Conservation (phyloP, 2,329 filamentous ascomycete genomes). For the Neonectria sp. region DNA sequence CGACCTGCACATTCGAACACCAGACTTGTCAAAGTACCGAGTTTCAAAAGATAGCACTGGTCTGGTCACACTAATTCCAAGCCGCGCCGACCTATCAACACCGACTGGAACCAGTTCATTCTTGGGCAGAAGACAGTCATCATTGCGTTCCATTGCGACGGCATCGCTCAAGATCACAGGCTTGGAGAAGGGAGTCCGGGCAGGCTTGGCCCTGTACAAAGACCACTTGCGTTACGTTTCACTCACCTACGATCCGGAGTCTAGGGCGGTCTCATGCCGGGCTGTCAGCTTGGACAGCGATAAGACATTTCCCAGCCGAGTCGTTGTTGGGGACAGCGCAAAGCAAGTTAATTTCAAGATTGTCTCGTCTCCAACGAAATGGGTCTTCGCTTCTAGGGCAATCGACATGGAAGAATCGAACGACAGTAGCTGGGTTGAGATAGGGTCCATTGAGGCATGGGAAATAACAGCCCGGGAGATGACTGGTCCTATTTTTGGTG, state of each 20-base stretch:
- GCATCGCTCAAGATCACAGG: slow-evolving; percentile 12
- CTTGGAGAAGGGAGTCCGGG: slow-evolving; percentile 1
- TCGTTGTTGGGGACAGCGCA: not conserved
- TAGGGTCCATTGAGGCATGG: slow-evolving; percentile 19
- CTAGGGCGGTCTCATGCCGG: not conserved
- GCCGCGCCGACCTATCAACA: slow-evolving; percentile 12
- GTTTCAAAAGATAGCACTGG: not conserved
- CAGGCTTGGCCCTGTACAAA: slow-evolving; percentile 31
- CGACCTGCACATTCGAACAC: slow-evolving; percentile 26
- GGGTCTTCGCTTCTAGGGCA: slow-evolving; percentile 12
- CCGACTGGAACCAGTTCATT: slow-evolving; percentile 25
- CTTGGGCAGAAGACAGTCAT: slow-evolving; percentile 23
- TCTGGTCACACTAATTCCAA: slow-evolving; percentile 1
- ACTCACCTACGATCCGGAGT: slow-evolving; percentile 12
- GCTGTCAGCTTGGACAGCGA: slow-evolving; percentile 16
- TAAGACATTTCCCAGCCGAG: not conserved
- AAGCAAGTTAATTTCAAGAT: slow-evolving; percentile 18
- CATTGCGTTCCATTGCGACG: slow-evolving; percentile 26
- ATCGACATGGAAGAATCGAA: not conserved
- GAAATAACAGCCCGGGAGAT: slow-evolving; percentile 23
- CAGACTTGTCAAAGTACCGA: slow-evolving; percentile 22
- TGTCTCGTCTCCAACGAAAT: slow-evolving; percentile 16
- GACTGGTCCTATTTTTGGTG: slow-evolving; percentile 31
- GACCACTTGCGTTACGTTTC: slow-evolving; percentile 29
- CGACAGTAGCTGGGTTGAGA: slow-evolving; percentile 18